phyloP scores from a whole-genome alignment of 352 stramenopile genomes.

The Thraustochytrium striatum region DNA sequence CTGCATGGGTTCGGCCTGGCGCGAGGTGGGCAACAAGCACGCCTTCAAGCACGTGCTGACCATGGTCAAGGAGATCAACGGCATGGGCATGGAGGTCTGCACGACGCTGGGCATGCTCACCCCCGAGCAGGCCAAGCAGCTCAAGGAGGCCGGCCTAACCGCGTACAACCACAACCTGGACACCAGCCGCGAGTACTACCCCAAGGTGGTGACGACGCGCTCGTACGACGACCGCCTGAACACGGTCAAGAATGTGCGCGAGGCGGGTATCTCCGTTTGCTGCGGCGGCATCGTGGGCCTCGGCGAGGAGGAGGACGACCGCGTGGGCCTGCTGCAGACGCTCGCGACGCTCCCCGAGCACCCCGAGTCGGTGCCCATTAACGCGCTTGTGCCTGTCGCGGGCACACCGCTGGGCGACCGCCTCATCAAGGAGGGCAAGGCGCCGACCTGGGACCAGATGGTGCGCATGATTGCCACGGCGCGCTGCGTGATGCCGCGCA shows the following conservation, averaged over 20 bases:
- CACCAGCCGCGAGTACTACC: conserved; percentile 93
- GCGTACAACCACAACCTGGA: conserved; percentile 99
- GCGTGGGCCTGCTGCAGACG: conserved; percentile 88
- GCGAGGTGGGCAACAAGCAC: conserved; percentile 96
- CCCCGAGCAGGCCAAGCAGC: conserved; percentile 85
- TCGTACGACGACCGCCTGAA: conserved; percentile 92
- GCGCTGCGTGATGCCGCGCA: conserved; percentile 93
- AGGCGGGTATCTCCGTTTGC: conserved; percentile 93
- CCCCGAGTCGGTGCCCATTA: conserved; percentile 93
- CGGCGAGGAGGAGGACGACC: conserved; percentile 87
- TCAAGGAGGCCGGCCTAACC: conserved; percentile 94
- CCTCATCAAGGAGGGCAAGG: conserved; percentile 65
- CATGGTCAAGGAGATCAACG: conserved; percentile 88
- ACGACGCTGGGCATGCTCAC: conserved; percentile 95
- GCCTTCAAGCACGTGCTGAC: conserved; percentile 94
- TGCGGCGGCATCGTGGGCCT: conserved; percentile 94
- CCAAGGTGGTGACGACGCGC: conserved; percentile 91
- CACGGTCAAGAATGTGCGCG: conserved; percentile 92
- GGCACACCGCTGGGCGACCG: conserved; percentile 86
- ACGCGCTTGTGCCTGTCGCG: conserved; percentile 88
- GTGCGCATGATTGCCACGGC: conserved; percentile 93
- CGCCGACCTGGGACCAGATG: conserved; percentile 90
- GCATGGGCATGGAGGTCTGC: conserved; percentile 87
- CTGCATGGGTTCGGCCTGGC: conserved; percentile 96
- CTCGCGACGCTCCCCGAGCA: conserved; percentile 90